Base-by-base conservation (phyloP, 2,329 filamentous ascomycete genomes). In the Neonectria coccinea region DNA sequence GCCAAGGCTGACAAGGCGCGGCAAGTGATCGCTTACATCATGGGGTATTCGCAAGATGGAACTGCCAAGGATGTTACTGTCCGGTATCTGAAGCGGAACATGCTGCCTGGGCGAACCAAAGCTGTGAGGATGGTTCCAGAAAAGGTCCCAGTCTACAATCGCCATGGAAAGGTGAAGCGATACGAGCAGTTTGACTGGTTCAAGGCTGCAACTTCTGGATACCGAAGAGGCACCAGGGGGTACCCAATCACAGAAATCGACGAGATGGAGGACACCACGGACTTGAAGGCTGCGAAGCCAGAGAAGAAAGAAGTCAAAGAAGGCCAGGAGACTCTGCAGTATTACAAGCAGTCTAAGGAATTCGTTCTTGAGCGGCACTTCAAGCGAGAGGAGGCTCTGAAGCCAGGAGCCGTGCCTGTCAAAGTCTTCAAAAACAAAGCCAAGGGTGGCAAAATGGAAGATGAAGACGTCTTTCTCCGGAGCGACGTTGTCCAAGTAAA, bases 61-160 rank as follows among this genome's bases (percentile, higher is more conserved):
- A 94, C 93, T 0, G 94, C 93, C 12, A 98, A 98, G 76, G 96
- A 99, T 76, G 92, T 99, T 16, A 99, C 96, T 0, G 90, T 96
- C 11, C 88, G 96, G 29, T 99, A 99, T 77, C 82, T 99, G 8
- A 94, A 91, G 73, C 88, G 91, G 22, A 92, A 92, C 62, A 86
- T 91, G 57, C 89, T 94, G 76, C 96, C 96, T 1, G 95, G 96
- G 4, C 92, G 94, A 70, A 97, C 95, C 0, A 98, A 97, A 75
- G 93, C 94, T 4, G 86, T 90, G 67, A 88, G 96, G 7, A 86
- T 97, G 75, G 88, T 91, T 0, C 76, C 89, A 2, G 93, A 97
- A 71, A 97, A 95, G 74, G 83, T 97, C 1, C 90, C 94, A 0
- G 82, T 97, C 7, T 90, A 94, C 76, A 91, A 93, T 73, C 88